Evolutionary conservation across 108 stramenopile genomes (phyloP), one percentile per base, ranked within the genome.

Genomic region (Asterionellopsis glacialis): DNA sequence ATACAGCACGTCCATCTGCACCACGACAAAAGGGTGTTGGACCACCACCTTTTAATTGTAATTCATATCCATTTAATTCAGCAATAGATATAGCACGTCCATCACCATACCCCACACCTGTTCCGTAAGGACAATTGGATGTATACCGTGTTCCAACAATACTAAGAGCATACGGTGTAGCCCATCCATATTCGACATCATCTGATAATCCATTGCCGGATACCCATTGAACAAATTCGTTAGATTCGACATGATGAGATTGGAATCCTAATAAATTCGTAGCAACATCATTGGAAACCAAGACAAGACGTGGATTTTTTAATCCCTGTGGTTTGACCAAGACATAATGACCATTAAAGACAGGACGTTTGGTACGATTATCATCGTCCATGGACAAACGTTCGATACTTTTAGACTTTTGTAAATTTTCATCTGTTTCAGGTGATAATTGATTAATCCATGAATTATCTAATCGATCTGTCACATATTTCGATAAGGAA

Each of bases 41-140:
- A 0, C 98, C 98, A 9, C 82, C 87, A 2, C 98, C 98, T 80
- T 98, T 97, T 53, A 97, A 84, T 69, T 99, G 98, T 16, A 99
- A 68, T 66, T 99, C 98, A 58, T 81, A 88, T 2, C 68, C 74
- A 16, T 57, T 50, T 21, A 89, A 67, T 67, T 93, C 91, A 7
- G 80, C 90, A 45, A 93, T 77, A 11, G 65, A 67, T 58, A 91
- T 88, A 45, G 94, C 94, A 0, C 90, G 70, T 10, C 94, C 94
- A 68, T 95, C 94, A 6, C 94, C 93, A 64, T 95, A 95, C 24
- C 88, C 93, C 27, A 90, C 71, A 11, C 93, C 93, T 21, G 79
- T 84, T n/a, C 90, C 88, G 55, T 83, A 83, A 11, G 87, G 86
- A 75, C 88, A 89, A 55, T 91, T 89, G 61, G 63, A 71, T 26